A percentile compares a stretch with the other conserved stretches of the same genome.
These are phyloP conservation scores for Aphanomyces stellatus DNA, from an alignment of 352 stramenopile species.

Conservation along the genomic window DNA sequence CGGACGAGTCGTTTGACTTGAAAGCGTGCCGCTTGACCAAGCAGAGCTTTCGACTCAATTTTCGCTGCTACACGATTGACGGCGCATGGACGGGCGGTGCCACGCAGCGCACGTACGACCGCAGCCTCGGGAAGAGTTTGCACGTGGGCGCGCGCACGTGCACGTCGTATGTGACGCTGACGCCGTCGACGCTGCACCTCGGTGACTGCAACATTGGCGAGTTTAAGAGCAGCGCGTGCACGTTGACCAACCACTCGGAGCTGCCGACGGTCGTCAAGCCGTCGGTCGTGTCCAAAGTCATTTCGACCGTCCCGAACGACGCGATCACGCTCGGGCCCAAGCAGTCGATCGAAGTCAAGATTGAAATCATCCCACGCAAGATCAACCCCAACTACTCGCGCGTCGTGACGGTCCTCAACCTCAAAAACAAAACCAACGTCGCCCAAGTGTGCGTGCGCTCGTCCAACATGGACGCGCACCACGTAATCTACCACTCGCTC, in stretches of 20 bases:
- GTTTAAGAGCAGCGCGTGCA: slow-evolving; percentile 76
- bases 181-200: slow-evolving; percentile 74
- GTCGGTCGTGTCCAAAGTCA: slow-evolving; percentile 82
- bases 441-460: slow-evolving; percentile 80
- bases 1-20: slow-evolving; percentile 56
- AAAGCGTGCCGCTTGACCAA: slow-evolving; percentile 75
- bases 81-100: slow-evolving; percentile 68
- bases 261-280: slow-evolving; percentile 79
- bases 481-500: slow-evolving; percentile 86
- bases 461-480: slow-evolving; percentile 87
- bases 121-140: slow-evolving; percentile 78
- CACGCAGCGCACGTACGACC: slow-evolving; percentile 77
- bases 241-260: slow-evolving; percentile 86
- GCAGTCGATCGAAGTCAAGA: slow-evolving; percentile 80
- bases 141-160: slow-evolving; percentile 78
- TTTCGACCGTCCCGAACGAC: slow-evolving; percentile 83
- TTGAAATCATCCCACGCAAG: slow-evolving; percentile 85
- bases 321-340: slow-evolving; percentile 81
- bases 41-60: slow-evolving; percentile 82
- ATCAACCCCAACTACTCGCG: slow-evolving; percentile 85
- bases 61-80: slow-evolving; percentile 81
- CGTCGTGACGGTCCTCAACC: slow-evolving; percentile 79
- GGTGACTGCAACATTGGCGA: slow-evolving; percentile 87
- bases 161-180: slow-evolving; percentile 80
- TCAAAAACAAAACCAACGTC: slow-evolving; percentile 82